These are phyloP conservation scores for Xerocomellus amylosporus DNA, from an alignment of 768 basidiomycete species.

Conservation along the genomic window DNA sequence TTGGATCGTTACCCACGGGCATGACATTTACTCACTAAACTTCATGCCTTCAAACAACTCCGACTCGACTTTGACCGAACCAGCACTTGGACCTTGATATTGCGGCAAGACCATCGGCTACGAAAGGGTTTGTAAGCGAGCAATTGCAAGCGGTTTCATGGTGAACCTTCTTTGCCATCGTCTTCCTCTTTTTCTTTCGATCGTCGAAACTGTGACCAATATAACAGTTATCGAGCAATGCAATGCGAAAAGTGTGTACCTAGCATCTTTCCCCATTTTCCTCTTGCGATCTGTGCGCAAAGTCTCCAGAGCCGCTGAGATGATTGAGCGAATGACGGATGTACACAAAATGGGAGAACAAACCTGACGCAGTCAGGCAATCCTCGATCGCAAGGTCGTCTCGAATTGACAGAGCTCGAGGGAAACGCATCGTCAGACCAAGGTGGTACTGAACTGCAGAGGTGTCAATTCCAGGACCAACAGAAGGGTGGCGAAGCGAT, in stretches of 20 bases:
- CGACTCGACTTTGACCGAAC: conserved; percentile 56
- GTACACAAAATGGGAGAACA: neutral
- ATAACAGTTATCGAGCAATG: neutral
- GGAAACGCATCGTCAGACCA: conserved; percentile 92
- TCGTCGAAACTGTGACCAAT: conserved; percentile 30
- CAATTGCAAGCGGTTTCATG: neutral
- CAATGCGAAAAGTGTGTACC: conserved; percentile 34
- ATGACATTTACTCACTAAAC: conserved; percentile 59
- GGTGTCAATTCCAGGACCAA: neutral
- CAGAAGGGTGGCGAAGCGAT: neutral
- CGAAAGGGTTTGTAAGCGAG: neutral
- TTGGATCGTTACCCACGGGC: neutral
- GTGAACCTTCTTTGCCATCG: conserved; percentile 26
- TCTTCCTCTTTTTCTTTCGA: conserved; percentile 32
- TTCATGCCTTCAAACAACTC: conserved; percentile 70
- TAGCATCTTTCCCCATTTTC: conserved; percentile 63
- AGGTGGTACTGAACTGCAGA: conserved; percentile 74
- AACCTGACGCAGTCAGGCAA: conserved; percentile 70
- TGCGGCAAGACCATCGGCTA: conserved; percentile 62
- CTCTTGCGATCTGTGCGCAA: conserved; percentile 66
- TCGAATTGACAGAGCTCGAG: conserved; percentile 75
- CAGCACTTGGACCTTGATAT: conserved; percentile 62
- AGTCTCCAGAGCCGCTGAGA: conserved; percentile 55
- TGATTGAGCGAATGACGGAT: neutral
- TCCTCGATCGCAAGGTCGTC: conserved; percentile 74